Base-by-base conservation (phyloP, 1,284 basidiomycete genomes). In the Pseudozyma hubeiensis region DNA sequence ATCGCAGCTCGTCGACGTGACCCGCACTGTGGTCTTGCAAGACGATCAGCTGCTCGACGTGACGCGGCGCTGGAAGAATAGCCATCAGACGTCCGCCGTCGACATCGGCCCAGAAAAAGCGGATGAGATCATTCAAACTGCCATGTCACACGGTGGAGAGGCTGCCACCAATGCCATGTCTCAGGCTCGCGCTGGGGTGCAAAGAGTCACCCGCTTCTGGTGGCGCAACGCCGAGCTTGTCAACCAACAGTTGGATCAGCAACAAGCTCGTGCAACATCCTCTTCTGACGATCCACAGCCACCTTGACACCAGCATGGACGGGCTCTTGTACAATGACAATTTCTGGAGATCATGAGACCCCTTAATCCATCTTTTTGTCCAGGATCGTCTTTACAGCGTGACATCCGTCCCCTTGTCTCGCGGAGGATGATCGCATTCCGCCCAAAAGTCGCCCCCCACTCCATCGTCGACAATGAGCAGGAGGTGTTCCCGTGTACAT, bases 401-500 rank as follows among this genome's bases (percentile, higher is more conserved):
- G 33, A 69, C 39, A n/a, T 64, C 56, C 3, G 61, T 64, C 0
- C 61, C 53, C 45, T 64, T 60, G 4, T 34, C 52, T 8, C 29
- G 7, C 1, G 60, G 66, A 7, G 56, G 53, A 29, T 52, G 55
- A 8, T 59, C 40, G 43, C 64, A 63, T 37, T 72, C 69, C 6
- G 56, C 69, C 69, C 69, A 72, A 0, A 63, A 55, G 2, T 60
- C 7, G 4, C 30, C 11, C 5, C 52, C 55, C 6, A 2, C 8
- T 5, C 64, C 64, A 39, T 72, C 69, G 16, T 66, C 34, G 47
- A 73, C 10, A 0, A 73, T 17, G 4, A 67, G 10, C 9, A 73
- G 13, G 17, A 73, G 7, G 19, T 64, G 50, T 7, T 73, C 70
- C 8, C 59, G 34, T 2, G 59, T 73, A 40, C 70, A 73, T 1